These are phyloP conservation scores for Dendryphion nanum DNA, from an alignment of 2,329 filamentous ascomycete genomes.

Conservation along the genomic window DNA sequence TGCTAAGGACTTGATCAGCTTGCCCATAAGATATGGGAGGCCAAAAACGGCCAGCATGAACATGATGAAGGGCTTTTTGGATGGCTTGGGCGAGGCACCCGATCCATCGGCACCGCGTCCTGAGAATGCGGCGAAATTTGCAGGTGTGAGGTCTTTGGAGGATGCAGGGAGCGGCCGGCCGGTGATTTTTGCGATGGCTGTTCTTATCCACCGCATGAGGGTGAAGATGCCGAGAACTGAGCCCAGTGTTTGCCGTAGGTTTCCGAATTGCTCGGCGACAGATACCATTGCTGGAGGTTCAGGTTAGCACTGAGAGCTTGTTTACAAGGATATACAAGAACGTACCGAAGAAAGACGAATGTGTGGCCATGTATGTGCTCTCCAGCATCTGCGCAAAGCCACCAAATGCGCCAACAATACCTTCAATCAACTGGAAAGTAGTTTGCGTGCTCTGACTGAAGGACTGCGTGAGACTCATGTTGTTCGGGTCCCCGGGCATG, in stretches of 20 bases:
- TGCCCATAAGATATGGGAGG: slow-evolving; percentile 94
- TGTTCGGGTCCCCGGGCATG: slow-evolving; percentile 65
- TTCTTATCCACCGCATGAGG: slow-evolving; percentile 90
- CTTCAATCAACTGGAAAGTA: slow-evolving; percentile 98
- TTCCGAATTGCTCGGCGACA: slow-evolving; percentile 95
- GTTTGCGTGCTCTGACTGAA: slow-evolving; percentile 94
- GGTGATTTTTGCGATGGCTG: slow-evolving; percentile 85
- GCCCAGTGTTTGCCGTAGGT: slow-evolving; percentile 86
- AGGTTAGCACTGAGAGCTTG: slow-evolving; percentile 17
- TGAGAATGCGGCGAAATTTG: slow-evolving; percentile 87
- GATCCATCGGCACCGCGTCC: slow-evolving; percentile 68
- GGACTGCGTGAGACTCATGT: slow-evolving; percentile 91
- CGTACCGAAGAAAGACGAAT: slow-evolving; percentile 96
- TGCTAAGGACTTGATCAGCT: slow-evolving; percentile 83
- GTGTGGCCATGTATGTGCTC: slow-evolving; percentile 99
- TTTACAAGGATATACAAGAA: too few relatives aligned
- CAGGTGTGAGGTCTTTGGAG: slow-evolving; percentile 80
- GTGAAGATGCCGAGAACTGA: slow-evolving; percentile 95
- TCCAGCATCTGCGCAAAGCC: slow-evolving; percentile 99
- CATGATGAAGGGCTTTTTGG: slow-evolving; percentile 93
- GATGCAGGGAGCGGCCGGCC: slow-evolving; percentile 87
- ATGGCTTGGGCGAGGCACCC: slow-evolving; percentile 66
- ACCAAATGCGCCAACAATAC: slow-evolving; percentile 92
- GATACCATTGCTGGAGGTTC: slow-evolving; percentile 76
- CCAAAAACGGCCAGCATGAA: slow-evolving; percentile 94